These are phyloP conservation scores for Rhodomyrtus psidioides DNA, from an alignment of 441 rosid species.

Conservation along the genomic window DNA sequence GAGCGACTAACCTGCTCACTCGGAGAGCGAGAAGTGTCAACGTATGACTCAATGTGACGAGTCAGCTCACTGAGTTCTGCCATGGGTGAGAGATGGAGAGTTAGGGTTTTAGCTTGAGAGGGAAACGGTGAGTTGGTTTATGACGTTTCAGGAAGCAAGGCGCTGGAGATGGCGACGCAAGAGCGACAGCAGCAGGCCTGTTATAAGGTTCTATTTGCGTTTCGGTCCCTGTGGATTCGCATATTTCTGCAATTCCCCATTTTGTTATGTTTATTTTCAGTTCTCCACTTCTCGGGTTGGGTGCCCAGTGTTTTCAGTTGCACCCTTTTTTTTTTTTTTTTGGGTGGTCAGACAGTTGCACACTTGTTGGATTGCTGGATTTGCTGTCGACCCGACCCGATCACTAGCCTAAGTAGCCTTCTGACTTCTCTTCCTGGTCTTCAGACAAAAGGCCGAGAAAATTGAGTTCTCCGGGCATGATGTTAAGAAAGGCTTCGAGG, in stretches of 20 bases:
- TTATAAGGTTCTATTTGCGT: background rate
- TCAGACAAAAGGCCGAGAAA: background rate
- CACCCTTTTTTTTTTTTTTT: background rate
- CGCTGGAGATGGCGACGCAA: background rate
- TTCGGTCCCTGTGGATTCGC: background rate
- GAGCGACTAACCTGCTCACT: slow-evolving; percentile 44
- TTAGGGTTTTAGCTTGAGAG: background rate
- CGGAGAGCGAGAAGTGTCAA: slow-evolving; percentile 49
- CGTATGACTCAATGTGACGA: slow-evolving; percentile 60
- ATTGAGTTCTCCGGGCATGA: background rate
- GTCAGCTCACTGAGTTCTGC: slow-evolving; percentile 39
- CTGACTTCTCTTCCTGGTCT: background rate
- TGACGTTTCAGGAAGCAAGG: background rate
- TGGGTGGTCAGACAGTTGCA: background rate
- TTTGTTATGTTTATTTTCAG: background rate
- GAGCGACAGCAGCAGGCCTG: background rate
- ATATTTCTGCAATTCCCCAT: background rate
- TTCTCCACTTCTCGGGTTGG: background rate
- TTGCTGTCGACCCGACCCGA: background rate
- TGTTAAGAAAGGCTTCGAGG: background rate
- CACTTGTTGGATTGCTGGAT: background rate
- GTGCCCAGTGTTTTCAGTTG: background rate
- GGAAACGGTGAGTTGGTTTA: background rate
- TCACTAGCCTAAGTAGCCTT: too few species aligned
- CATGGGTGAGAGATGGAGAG: slow-evolving; percentile 30